Evolutionary conservation across 2,329 filamentous ascomycete genomes (phyloP), one percentile per base, ranked within the genome.

Genomic region (Fusarium torreyae): DNA sequence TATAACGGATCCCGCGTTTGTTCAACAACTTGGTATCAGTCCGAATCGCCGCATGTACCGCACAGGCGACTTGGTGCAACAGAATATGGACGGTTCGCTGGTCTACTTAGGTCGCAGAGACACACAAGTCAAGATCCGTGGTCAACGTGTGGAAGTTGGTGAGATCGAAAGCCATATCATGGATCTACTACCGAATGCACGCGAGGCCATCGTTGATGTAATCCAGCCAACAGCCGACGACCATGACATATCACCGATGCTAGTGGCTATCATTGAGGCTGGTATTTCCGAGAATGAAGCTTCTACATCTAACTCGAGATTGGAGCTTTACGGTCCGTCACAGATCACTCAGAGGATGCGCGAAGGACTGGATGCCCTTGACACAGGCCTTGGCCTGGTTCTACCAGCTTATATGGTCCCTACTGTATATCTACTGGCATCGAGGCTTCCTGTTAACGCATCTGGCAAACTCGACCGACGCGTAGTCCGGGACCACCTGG

Each of bases 91-190:
- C 15, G 51, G 51, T 20, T 45, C 51, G 20, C 39, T 54, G 8
- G 51, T 54, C 17, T 34, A 54, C 17, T 14, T 45, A 3, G 51
- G 51, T 36, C 39, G 51, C 15, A 54, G 18, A 24, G 39, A 54
- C 8, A 54, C 39, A 5, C 51, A 54, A 26, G 28, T 54, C 39
- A 54, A 54, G 22, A 54, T 54, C 13, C 39, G 39, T 44, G 51
- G 51, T 17, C 51, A 54, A 45, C 26, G 51, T 13, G 51, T 54
- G 20, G 39, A 45, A 13, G 7, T 34, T 26, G 51, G 51, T 26
- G 51, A 45, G 39, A 54, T 54, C 17, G 39, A 44, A 26, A 45
- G 39, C 20, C 26, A 54, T 7, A 54, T 54, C 6, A 26, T 44
- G 18, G 18, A 34, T 36, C 39, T 54, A 7, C 20, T 44, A 24